Conservation (phyloP, 257 asterid genomes). For the Primulina tabacum region DNA sequence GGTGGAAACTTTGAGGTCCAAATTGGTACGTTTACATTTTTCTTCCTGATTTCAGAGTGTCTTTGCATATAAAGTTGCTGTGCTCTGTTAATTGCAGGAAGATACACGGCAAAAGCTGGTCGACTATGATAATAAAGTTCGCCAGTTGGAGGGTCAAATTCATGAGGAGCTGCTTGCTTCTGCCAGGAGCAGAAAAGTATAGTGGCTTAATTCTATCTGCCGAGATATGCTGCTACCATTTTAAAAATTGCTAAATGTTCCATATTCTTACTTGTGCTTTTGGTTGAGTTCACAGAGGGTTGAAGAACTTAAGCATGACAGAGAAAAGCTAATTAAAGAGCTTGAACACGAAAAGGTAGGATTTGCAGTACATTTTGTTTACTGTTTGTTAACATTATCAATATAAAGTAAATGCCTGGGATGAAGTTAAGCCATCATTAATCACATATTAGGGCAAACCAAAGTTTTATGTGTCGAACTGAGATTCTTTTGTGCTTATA, state of each 20-base stretch:
- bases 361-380: conserved; percentile 29
- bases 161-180: conserved; percentile 71
- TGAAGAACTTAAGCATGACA: conserved; percentile 82
- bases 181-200: conserved; percentile 62
- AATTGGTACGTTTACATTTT: conserved; percentile 62
- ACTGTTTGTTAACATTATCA: background rate
- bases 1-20: conserved; percentile 81
- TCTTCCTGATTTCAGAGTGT: conserved; percentile 19
- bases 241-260: conserved; percentile 17
- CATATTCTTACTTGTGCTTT: conserved; percentile 23
- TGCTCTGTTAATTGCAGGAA: conserved; percentile 47
- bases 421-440: background rate
- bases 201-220: conserved; percentile 19
- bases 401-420: background rate
- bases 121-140: conserved; percentile 82
- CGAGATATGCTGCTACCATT: conserved; percentile 5
- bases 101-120: conserved; percentile 89
- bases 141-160: conserved; percentile 80
- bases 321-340: conserved; percentile 65
- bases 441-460: conserved; percentile 12
- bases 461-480: conserved; percentile 30
- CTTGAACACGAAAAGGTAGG: conserved; percentile 96
- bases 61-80: conserved; percentile 20
- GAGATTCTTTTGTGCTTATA: conserved; percentile 54
- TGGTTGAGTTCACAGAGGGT: conserved; percentile 51